A percentile compares a stretch with the other conserved stretches of the same genome.
Conservation (phyloP, 23 red algal genomes). For the Gracilariopsis chorda region DNA sequence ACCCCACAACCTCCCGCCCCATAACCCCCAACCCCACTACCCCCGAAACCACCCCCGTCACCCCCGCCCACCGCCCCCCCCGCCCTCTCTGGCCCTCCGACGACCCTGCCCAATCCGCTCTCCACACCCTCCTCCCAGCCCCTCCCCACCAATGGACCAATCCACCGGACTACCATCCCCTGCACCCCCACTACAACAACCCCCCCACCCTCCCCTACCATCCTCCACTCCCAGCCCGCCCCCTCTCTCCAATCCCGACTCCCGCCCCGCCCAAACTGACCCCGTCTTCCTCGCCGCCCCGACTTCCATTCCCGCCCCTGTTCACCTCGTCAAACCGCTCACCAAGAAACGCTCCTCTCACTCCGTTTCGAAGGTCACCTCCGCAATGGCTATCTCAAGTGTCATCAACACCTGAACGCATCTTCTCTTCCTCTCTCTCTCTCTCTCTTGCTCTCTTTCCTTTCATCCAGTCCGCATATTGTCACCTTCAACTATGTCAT, state of each 20-base stretch:
- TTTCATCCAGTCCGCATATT: not conserved
- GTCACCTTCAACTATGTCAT: not conserved
- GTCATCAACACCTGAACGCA: conserved; percentile 50
- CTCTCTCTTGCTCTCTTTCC: not conserved
- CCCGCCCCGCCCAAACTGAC: not conserved
- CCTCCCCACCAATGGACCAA: not conserved
- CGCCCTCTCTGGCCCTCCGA: not conserved
- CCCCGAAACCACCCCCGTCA: not conserved
- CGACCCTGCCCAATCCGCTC: too few species aligned
- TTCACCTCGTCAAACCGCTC: not conserved
- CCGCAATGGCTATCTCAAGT: conserved; percentile 50
- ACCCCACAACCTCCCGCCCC: not conserved
- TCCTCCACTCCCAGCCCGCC: too few species aligned
- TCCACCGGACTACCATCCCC: too few species aligned
- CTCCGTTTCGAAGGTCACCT: not conserved
- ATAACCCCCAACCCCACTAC: not conserved
- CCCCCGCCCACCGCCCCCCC: not conserved
- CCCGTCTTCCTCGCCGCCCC: not conserved
- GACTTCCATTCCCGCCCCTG: not conserved
- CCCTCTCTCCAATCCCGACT: not conserved
- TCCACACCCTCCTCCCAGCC: not conserved
- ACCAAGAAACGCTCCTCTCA: not conserved
- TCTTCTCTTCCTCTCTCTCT: not conserved
- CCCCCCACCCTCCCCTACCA: too few species aligned
- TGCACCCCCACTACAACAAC: too few species aligned